phyloP scores from a whole-genome alignment of 768 basidiomycete species.

The Goffeauzyma gilvescens region DNA sequence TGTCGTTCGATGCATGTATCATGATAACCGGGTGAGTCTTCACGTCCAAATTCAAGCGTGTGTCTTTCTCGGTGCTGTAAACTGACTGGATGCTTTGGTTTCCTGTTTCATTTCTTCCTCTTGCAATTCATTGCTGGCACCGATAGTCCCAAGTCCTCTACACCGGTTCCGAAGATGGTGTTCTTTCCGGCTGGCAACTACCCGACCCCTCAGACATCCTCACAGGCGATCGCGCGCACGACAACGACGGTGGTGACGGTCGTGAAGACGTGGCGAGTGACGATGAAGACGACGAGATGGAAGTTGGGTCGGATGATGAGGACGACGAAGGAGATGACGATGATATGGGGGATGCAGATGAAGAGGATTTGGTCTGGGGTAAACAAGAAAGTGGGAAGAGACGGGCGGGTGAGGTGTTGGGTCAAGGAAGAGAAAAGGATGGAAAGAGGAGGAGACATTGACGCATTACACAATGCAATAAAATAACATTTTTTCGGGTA shows the following conservation, averaged over 20 bases:
- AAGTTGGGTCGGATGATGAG: slow-evolving; percentile 8
- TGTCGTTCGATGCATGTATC: slow-evolving; percentile 26
- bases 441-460: not conserved
- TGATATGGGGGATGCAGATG: slow-evolving; percentile 11
- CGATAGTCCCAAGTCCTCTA: slow-evolving; percentile 22
- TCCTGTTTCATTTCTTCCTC: not conserved
- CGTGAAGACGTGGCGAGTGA: slow-evolving; percentile 11
- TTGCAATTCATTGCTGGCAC: too few species aligned
- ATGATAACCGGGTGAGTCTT: slow-evolving; percentile 15
- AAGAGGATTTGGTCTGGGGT: slow-evolving; percentile 6
- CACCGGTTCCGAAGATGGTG: slow-evolving; percentile 30
- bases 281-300: slow-evolving; percentile 7
- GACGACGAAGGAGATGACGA: slow-evolving; percentile 22
- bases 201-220: slow-evolving; percentile 7
- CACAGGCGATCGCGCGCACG: slow-evolving; percentile 23
- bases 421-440: not conserved
- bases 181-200: slow-evolving; percentile 27
- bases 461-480: too few species aligned
- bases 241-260: slow-evolving; percentile 21
- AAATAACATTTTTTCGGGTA: too few species aligned
- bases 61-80: too few species aligned
- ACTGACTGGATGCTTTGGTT: not conserved
- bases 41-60: not conserved
- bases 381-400: not conserved
- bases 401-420: not conserved